Base-by-base conservation (phyloP, 2,329 filamentous ascomycete genomes). In the Neofusicoccum kwambonambiense region DNA sequence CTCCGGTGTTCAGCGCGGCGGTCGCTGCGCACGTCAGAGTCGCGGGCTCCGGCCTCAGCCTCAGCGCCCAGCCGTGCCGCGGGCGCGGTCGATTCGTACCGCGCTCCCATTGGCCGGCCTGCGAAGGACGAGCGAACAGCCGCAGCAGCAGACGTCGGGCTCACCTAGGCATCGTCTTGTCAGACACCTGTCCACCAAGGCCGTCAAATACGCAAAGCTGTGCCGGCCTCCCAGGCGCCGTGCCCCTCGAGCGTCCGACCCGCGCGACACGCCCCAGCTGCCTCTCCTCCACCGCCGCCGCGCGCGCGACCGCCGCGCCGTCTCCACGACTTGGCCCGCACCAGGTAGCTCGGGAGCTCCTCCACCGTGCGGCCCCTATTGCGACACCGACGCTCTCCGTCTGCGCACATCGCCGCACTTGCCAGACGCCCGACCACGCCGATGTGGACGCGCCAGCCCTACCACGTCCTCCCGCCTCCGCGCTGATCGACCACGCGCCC, bases 351-450 rank as follows among this genome's bases (percentile, higher is more conserved):
- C 31, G 56, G 41, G 42, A 60, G 56, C 56, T 60, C 56, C 27
- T 60, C 56, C 56, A 35, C 56, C 56, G 56, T 60, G 56, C 56
- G 56, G 56, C 56, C 56, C 56, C 56, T 60, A 45, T 60, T 60
- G 56, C 56, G 41, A 60, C 56, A 49, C 56, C 56, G 19, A 19
- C 51, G 22, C 54, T 15, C 37, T 34, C 44, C 17, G 15, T 19
- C 39, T 37, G 56, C 27, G 42, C 42, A 19, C 56, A 22, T 37
- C 41, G 19, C 37, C 19, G 52, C 52, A 22, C n/a, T 17, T 42
- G 58, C 19, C 34, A 19, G 45, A 35, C 37, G 39, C 61, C 22
- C 41, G 50, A n/a, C 31, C 22, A 45, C 27, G 39, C 49, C 61
- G 49, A 64, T 54, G 61, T 47, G 39, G 41, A 56, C 60, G 19